Conservation (phyloP, 2,329 filamentous ascomycete species). For the Graphium sp. region DNA sequence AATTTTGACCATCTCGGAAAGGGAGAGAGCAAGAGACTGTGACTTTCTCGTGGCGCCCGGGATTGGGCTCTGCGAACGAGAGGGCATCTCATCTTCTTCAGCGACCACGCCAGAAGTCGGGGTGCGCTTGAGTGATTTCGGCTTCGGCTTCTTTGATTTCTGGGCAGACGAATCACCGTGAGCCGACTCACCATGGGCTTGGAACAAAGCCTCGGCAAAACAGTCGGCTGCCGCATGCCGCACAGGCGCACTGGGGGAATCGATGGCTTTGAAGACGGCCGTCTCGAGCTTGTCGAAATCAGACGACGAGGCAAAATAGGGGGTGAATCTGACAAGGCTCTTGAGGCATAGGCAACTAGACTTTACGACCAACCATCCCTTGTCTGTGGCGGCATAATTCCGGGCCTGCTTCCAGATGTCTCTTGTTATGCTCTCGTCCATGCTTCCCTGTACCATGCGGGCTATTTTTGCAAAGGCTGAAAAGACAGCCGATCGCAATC, state of each 20-base stretch:
- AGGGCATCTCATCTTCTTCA: slow-evolving; percentile 58
- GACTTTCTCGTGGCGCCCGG: slow-evolving; percentile 50
- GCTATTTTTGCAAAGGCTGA: slow-evolving; percentile 59
- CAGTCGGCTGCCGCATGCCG: slow-evolving; percentile 77
- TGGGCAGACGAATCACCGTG: slow-evolving; percentile 26
- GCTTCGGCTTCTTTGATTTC: slow-evolving; percentile 57
- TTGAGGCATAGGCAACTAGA: slow-evolving; percentile 67
- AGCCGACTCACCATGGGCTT: slow-evolving; percentile 44
- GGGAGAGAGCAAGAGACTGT: slow-evolving; percentile 54
- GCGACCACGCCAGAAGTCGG: slow-evolving; percentile 41
- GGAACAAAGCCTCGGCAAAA: slow-evolving; percentile 67
- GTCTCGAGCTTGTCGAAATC: slow-evolving; percentile 84
- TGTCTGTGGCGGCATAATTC: slow-evolving; percentile 61
- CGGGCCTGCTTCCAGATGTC: slow-evolving; percentile 89
- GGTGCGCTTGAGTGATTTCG: slow-evolving; percentile 35
- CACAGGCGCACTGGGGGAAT: slow-evolving; percentile 58
- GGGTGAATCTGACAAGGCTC: slow-evolving; percentile 51
- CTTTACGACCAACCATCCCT: slow-evolving; percentile 64
- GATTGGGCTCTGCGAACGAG: slow-evolving; percentile 57
- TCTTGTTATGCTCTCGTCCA: slow-evolving; percentile 73
- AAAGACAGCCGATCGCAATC: slow-evolving; percentile 65
- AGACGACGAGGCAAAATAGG: slow-evolving; percentile 71
- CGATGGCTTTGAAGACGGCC: slow-evolving; percentile 71
- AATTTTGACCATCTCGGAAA: slow-evolving; percentile 63
- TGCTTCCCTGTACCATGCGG: slow-evolving; percentile 54